Percentiles rank a stretch among this genome's conserved stretches.
Evolutionary conservation across 148 eudicot genomes (phyloP).

Genomic region (Diospyros lotus): DNA sequence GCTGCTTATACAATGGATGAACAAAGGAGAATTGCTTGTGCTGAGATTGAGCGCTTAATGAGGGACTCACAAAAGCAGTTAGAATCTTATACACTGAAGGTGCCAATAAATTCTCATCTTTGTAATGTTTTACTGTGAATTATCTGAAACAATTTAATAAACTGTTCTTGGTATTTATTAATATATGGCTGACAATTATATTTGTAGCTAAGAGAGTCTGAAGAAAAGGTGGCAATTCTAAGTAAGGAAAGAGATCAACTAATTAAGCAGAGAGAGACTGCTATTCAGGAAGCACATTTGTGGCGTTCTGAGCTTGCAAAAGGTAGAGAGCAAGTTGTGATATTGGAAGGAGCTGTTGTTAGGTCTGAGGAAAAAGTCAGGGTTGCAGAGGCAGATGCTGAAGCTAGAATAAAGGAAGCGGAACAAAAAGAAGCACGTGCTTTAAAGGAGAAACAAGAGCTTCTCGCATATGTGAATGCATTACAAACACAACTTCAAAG

Average conservation of each 20-base stretch:
- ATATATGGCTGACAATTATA: background rate
- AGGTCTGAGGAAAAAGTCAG: conserved; percentile 90
- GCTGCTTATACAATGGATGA: conserved; percentile 97
- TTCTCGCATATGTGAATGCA: conserved; percentile 59
- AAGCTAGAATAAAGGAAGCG: conserved; percentile 74
- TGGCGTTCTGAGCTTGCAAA: conserved; percentile 97
- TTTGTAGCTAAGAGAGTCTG: conserved; percentile 59
- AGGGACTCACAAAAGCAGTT: conserved; percentile 53
- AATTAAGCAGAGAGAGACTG: conserved; percentile 63
- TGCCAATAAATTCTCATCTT: conserved; percentile 16
- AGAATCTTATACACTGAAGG: conserved; percentile 57
- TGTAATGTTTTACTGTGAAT: background rate
- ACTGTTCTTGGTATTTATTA: conserved; percentile 1
- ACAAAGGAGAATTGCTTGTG: conserved; percentile 80
- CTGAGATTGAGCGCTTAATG: conserved; percentile 63
- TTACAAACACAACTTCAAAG: conserved; percentile 80
- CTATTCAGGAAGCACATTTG: conserved; percentile 81
- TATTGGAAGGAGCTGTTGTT: conserved; percentile 84
- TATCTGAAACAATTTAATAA: too few species aligned
- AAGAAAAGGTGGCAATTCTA: conserved; percentile 48
- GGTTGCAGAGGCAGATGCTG: conserved; percentile 68
- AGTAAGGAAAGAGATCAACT: conserved; percentile 60
- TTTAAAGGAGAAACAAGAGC: conserved; percentile 77
- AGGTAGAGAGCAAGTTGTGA: conserved; percentile 87
- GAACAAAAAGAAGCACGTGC: conserved; percentile 59